Evolutionary conservation across 2,329 filamentous ascomycete genomes (phyloP), one percentile per base, ranked within the genome.

Genomic region (Alternaria tenuissima): DNA sequence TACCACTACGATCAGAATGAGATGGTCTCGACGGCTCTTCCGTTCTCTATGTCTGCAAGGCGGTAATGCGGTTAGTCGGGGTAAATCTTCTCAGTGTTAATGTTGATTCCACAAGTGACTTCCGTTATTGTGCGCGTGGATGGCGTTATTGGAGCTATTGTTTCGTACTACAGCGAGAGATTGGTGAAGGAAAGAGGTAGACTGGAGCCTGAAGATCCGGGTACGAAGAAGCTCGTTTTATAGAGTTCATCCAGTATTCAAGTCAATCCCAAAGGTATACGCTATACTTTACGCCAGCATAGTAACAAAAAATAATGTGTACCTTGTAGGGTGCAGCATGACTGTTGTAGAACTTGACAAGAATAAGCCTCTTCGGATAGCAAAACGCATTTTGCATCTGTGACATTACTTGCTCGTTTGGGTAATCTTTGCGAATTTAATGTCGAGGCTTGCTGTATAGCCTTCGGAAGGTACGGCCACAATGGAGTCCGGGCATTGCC

Each of bases 1-100:
- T 69, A 74, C 30, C 77, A 79, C 49, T 78, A 76, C 48, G 73
- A 77, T 47, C 72, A 78, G 53, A 79, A 79, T 38, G 75, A 78
- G 51, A 62, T 73, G 1, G 76, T 78, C 4, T 74, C 68, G 9
- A 64, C 72, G 30, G 69, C 68, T 32, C 57, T 78, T 47, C 76
- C 75, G 2, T 77, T 75, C 57, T 77, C 73, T 4, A 64, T 72
- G 62, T 51, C 67, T 20, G 46, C 58, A 28, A 69, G 60, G 49
- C 63, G 64, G 11, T 72, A 66, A 30, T 16, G 9, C 14, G 9
- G 12, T 14, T 14, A 14, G 44, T 16, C 12, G 26, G 11, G 32
- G 12, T 36, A 36, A 16, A 14, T 12, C 14, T 36, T 22, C 11
- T 16, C 38, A 51, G 11, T 11, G 28, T 32, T 38, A 43, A 42